Evolutionary conservation across 1,284 basidiomycete genomes (phyloP).

Genomic region (Phenoliferia sp.): DNA sequence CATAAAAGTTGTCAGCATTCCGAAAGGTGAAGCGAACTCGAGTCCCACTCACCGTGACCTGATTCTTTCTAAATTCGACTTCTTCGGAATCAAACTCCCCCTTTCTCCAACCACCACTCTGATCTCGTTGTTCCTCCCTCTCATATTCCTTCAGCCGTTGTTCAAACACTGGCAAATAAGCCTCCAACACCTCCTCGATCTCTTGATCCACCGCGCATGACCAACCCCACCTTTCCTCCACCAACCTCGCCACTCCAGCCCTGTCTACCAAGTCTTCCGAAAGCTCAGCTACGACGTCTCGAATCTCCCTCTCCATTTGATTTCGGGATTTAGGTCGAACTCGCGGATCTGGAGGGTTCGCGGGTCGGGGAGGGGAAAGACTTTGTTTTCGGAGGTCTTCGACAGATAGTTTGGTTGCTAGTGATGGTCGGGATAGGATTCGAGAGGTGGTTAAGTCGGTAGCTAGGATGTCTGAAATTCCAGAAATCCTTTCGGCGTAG

Average conservation of each 20-base stretch:
- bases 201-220: background rate
- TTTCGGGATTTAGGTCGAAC: background rate
- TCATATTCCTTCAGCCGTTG: background rate
- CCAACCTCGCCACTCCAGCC: constrained; percentile 3
- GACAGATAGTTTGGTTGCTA: background rate
- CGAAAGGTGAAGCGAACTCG: background rate
- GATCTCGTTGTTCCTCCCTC: background rate
- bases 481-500: background rate
- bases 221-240: constrained; percentile 10
- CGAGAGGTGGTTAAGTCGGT: background rate
- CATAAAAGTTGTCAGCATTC: background rate
- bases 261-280: constrained; percentile 8
- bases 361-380: background rate
- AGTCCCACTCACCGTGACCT: background rate
- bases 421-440: background rate
- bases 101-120: background rate
- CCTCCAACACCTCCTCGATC: constrained; percentile 2
- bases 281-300: constrained; percentile 2
- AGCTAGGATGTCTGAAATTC: background rate
- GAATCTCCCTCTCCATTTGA: background rate
- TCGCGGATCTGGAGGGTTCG: background rate
- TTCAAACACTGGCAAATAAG: background rate
- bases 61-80: constrained; percentile 1
- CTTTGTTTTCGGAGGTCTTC: background rate
- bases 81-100: constrained; percentile 6